Conservation (phyloP, 495 filamentous ascomycete species). For the Penicillium malachiteum region DNA sequence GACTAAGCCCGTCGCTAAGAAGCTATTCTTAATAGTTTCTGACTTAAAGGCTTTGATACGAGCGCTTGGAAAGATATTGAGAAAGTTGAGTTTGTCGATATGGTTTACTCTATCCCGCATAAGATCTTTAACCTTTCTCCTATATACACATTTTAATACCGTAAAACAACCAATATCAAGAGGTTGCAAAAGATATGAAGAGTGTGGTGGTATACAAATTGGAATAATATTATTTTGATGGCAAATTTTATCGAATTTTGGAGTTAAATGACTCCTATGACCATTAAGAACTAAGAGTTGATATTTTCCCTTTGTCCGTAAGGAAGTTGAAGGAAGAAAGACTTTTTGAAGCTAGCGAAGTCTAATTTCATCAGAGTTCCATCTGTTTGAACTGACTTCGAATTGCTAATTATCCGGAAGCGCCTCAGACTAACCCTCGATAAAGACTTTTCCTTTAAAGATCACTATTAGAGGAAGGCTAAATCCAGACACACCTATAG, state of each 20-base stretch:
- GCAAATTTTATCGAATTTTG: background rate
- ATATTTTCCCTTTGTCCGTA: background rate
- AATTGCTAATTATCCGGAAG: slow-evolving; percentile 3
- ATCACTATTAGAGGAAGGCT: too few relatives aligned
- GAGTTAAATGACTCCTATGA: too few relatives aligned
- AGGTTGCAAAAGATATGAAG: background rate
- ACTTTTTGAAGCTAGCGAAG: slow-evolving; percentile 3
- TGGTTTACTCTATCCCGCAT: too few relatives aligned
- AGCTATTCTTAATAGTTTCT: too few relatives aligned
- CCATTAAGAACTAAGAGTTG: background rate
- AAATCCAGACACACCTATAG: too few relatives aligned
- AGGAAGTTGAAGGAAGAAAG: background rate
- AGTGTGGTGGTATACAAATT: background rate
- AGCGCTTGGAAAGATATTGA: too few relatives aligned
- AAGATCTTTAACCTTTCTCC: too few relatives aligned
- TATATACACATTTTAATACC: background rate
- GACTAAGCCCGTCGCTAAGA: too few relatives aligned
- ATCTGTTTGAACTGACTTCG: background rate
- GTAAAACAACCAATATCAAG: background rate
- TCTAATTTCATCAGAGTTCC: background rate
- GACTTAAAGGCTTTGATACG: too few relatives aligned
- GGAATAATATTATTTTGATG: background rate
- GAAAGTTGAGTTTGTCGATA: too few relatives aligned
- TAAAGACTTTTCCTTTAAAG: too few relatives aligned
- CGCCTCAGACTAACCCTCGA: too few relatives aligned